Evolutionary conservation across 2,329 filamentous ascomycete species (phyloP), one percentile per base, ranked within the genome.

Genomic region (Emericellopsis cladophorae): DNA sequence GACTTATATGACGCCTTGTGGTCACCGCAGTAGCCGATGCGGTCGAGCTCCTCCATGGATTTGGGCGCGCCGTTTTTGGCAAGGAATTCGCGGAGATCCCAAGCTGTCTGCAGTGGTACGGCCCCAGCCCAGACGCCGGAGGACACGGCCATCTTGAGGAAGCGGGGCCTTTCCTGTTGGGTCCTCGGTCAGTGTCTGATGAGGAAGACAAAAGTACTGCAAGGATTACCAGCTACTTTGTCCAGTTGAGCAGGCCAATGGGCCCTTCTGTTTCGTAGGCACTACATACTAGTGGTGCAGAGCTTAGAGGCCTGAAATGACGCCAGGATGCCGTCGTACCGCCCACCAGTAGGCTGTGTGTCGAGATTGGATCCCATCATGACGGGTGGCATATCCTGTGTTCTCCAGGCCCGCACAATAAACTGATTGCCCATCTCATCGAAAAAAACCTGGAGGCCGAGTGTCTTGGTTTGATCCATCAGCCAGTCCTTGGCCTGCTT

Each of bases 401-500:
- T 42, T 71, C 62, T 1, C 85, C 84, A 3, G 76, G 71, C 4
- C 4, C 80, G 72, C 5, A 84, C 68, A 1, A 84, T 83, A 54
- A 92, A 92, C 40, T 53, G 84, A 50, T 92, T 92, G 16, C 85
- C 85, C 79, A 92, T 87, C 40, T 75, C 65, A 55, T 93, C 86
- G 4, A 87, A 59, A 0, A 71, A 80, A 14, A 84, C 67, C 4
- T 67, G 66, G 59, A 84, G 90, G 15, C 79, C 81, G 1, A 89
- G 62, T 1, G 64, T 65, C 51, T 74, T 60, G 1, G 76, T 77
- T 1, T 78, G 80, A 33, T 76, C 60, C 2, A 79, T 72, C 47
- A 92, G 88, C 85, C 85, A 92, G 56, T 84, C 75, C 36, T 85
- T 75, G n/a, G 71, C 84, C 51, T 74, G 61, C 54, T 81, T 84